These are phyloP conservation scores for Ophiostoma quercus DNA, from an alignment of 2,329 filamentous ascomycete species.

Conservation along the genomic window DNA sequence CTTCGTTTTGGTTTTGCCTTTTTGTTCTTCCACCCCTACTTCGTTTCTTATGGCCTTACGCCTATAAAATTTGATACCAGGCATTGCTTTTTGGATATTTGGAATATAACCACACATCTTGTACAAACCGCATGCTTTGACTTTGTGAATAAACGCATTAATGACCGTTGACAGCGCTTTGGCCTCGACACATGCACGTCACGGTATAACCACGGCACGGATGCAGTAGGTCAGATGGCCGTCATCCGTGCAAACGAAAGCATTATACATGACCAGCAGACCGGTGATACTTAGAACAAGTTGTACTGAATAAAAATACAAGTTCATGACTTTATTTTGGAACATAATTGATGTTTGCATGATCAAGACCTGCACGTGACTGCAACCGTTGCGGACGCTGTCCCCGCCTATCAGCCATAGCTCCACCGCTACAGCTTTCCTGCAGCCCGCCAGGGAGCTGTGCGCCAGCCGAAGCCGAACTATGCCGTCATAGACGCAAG, in stretches of 20 bases:
- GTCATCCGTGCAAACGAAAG: not conserved
- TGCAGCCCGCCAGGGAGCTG: not conserved
- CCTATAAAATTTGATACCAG: constrained; percentile 22
- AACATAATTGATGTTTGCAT: not conserved
- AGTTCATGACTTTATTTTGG: not conserved
- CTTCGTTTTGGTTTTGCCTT: not conserved
- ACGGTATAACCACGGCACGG: not conserved
- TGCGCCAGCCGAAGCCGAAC: constrained; percentile 17
- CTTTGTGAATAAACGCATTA: too few relatives aligned
- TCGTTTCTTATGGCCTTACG: constrained; percentile 12
- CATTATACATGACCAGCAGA: not conserved
- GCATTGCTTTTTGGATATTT: constrained; percentile 5
- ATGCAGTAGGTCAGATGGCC: not conserved
- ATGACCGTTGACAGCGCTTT: not conserved
- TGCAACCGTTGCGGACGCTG: not conserved
- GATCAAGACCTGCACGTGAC: not conserved
- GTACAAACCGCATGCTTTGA: too few relatives aligned
- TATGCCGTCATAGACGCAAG: constrained; percentile 22
- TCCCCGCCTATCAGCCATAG: not conserved
- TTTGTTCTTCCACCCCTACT: not conserved
- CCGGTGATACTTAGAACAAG: not conserved
- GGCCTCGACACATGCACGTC: not conserved
- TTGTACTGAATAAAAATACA: too few relatives aligned
- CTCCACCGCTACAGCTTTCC: constrained; percentile 15
- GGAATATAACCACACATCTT: too few relatives aligned